A percentile compares a stretch with the other conserved stretches of the same genome.
Conservation (phyloP, 129 eudicot genomes). For the Flaveria brownii region DNA sequence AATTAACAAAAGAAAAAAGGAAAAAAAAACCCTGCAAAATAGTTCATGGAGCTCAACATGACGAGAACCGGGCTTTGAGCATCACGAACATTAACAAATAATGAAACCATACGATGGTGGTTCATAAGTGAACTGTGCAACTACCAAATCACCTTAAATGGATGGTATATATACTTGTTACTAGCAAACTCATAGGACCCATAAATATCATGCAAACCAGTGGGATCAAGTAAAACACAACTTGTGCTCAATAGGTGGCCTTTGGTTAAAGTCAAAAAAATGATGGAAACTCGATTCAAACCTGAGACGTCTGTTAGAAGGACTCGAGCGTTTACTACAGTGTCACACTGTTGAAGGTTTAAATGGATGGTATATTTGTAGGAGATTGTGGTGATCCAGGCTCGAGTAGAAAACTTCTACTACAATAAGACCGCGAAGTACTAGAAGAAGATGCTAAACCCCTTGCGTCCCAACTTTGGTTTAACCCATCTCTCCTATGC, state of each 20-base stretch:
- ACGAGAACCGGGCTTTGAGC: background rate
- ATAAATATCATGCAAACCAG: too few relatives aligned
- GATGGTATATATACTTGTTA: too few relatives aligned
- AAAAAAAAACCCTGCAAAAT: background rate
- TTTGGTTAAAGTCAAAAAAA: too few relatives aligned
- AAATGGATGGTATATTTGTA: conserved; percentile 39
- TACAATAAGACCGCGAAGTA: conserved; percentile 80
- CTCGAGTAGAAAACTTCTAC: conserved; percentile 80
- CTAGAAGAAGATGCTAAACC: conserved; percentile 86
- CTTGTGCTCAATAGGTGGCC: too few relatives aligned
- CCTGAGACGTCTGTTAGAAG: too few relatives aligned
- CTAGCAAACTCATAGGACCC: too few relatives aligned
- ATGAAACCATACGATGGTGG: background rate
- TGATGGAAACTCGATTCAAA: too few relatives aligned
- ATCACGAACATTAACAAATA: background rate
- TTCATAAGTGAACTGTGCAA: conserved; percentile 7
- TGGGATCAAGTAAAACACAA: too few relatives aligned
- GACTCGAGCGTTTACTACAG: too few relatives aligned
- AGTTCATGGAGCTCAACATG: background rate
- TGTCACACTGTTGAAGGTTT: background rate
- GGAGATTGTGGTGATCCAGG: conserved; percentile 85
- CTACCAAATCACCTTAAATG: conserved; percentile 7
- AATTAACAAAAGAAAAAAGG: background rate
- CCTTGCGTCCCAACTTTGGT: conserved; percentile 69
- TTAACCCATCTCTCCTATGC: conserved; percentile 50